Evolutionary conservation across 306 rosid species (phyloP).

Genomic region (Delonix regia): DNA sequence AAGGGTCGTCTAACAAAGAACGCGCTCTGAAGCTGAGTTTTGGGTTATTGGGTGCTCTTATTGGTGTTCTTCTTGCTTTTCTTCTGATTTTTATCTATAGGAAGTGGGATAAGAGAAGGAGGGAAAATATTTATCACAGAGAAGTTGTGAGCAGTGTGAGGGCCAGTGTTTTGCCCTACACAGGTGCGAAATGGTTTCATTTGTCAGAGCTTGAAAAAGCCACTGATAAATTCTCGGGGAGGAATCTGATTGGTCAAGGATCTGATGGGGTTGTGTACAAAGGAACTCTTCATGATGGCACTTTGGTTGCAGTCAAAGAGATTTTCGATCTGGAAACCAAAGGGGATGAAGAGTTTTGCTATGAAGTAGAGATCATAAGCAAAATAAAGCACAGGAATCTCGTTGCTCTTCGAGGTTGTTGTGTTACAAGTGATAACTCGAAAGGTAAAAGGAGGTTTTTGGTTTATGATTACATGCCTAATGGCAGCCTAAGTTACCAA

Average conservation of each 20-base stretch:
- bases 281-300: constrained; percentile 70
- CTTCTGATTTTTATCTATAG: constrained; percentile 40
- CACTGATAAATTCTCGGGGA: constrained; percentile 64
- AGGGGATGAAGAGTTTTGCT: constrained; percentile 76
- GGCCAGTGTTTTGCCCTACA: constrained; percentile 52
- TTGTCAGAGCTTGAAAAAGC: constrained; percentile 71
- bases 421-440: constrained; percentile 61
- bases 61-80: constrained; percentile 47
- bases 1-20: constrained; percentile 26
- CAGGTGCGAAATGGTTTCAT: constrained; percentile 75
- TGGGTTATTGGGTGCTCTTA: constrained; percentile 53
- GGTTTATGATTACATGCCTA: constrained; percentile 79
- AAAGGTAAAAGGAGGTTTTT: constrained; percentile 70
- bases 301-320: constrained; percentile 68
- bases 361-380: constrained; percentile 83
- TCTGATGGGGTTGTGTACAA: constrained; percentile 74
- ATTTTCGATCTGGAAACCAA: constrained; percentile 56
- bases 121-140: constrained; percentile 45
- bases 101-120: constrained; percentile 49
- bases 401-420: constrained; percentile 74
- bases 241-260: constrained; percentile 73
- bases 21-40: constrained; percentile 46
- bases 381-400: constrained; percentile 82
- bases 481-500: constrained; percentile 64
- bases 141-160: constrained; percentile 53